A percentile compares a stretch with the other conserved stretches of the same genome.
These are phyloP conservation scores for Cyclotella cryptica DNA, from an alignment of 108 stramenopile genomes.

Conservation along the genomic window DNA sequence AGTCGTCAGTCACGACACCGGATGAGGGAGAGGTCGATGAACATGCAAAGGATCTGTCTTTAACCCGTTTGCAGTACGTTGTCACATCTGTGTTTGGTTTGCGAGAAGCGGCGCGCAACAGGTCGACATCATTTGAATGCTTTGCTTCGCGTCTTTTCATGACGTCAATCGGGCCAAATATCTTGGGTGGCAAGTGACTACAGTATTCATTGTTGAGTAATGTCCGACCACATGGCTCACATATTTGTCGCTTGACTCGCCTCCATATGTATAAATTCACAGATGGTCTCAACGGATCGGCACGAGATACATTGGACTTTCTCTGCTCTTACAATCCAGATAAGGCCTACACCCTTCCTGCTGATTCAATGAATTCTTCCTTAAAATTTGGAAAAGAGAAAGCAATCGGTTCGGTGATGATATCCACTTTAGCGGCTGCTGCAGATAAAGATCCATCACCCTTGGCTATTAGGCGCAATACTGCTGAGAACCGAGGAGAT, in stretches of 20 bases:
- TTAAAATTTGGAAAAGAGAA: slow-evolving; percentile 33
- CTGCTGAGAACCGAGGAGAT: slow-evolving; percentile 12
- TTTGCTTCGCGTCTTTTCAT: slow-evolving; percentile 71
- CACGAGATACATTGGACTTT: slow-evolving; percentile 76
- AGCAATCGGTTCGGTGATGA: slow-evolving; percentile 46
- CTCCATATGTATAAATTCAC: background rate
- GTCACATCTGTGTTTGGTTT: slow-evolving; percentile 81
- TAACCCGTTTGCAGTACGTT: slow-evolving; percentile 74
- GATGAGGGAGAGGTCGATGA: slow-evolving; percentile 57
- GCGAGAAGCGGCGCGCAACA: slow-evolving; percentile 73
- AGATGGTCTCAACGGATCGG: slow-evolving; percentile 81
- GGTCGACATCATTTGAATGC: slow-evolving; percentile 51
- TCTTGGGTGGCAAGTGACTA: slow-evolving; percentile 36
- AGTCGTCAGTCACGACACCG: slow-evolving; percentile 48
- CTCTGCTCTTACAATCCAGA: slow-evolving; percentile 79
- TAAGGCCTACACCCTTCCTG: slow-evolving; percentile 58
- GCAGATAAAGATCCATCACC: slow-evolving; percentile 34
- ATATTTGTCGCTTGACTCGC: background rate
- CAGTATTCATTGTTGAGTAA: background rate
- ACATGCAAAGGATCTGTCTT: slow-evolving; percentile 66
- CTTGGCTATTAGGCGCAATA: slow-evolving; percentile 36
- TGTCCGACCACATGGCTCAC: background rate
- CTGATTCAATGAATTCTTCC: slow-evolving; percentile 42
- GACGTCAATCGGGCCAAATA: slow-evolving; percentile 64
- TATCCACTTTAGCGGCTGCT: slow-evolving; percentile 39